phyloP scores from a whole-genome alignment of 2,329 filamentous ascomycete genomes.

The Periconia digitata region DNA sequence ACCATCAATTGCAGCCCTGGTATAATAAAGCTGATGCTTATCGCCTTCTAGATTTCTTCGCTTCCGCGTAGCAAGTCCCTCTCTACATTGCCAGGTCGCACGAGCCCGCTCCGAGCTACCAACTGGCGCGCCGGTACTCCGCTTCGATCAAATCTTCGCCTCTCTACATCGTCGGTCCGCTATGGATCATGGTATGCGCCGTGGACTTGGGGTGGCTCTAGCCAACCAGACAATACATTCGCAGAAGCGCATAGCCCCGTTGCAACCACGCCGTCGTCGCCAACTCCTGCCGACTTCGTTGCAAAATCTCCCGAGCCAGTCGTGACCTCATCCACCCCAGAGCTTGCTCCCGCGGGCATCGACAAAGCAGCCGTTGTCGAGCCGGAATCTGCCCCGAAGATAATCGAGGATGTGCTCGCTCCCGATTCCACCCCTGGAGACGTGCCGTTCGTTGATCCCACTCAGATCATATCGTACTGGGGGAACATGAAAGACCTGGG shows the following conservation, averaged over 20 bases:
- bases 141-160: slow-evolving; percentile 16
- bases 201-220: slow-evolving; percentile 37
- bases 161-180: slow-evolving; percentile 27
- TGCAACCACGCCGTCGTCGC: slow-evolving; percentile 9
- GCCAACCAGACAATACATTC: slow-evolving; percentile 17
- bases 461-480: slow-evolving; percentile 70
- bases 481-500: slow-evolving; percentile 83
- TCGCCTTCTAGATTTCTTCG: slow-evolving; percentile 33
- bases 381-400: slow-evolving; percentile 18
- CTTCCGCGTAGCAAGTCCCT: slow-evolving; percentile 24
- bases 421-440: slow-evolving; percentile 13
- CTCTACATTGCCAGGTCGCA: slow-evolving; percentile 22
- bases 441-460: slow-evolving; percentile 37
- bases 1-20: not conserved
- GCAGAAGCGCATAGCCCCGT: slow-evolving; percentile 11
- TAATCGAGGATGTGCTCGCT: slow-evolving; percentile 25
- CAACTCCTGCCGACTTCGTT: slow-evolving; percentile 9
- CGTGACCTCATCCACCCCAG: slow-evolving; percentile 35
- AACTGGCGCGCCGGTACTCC: slow-evolving; percentile 28
- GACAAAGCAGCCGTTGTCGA: slow-evolving; percentile 31
- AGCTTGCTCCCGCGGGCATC: slow-evolving; percentile 40
- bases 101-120: slow-evolving; percentile 26
- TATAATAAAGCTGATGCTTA: not conserved
- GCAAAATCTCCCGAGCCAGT: slow-evolving; percentile 15
- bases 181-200: slow-evolving; percentile 40